Evolutionary conservation across 208 protist genomes (phyloP), one percentile per base, ranked within the genome.

Genomic region (Angomonas ambiguus): DNA sequence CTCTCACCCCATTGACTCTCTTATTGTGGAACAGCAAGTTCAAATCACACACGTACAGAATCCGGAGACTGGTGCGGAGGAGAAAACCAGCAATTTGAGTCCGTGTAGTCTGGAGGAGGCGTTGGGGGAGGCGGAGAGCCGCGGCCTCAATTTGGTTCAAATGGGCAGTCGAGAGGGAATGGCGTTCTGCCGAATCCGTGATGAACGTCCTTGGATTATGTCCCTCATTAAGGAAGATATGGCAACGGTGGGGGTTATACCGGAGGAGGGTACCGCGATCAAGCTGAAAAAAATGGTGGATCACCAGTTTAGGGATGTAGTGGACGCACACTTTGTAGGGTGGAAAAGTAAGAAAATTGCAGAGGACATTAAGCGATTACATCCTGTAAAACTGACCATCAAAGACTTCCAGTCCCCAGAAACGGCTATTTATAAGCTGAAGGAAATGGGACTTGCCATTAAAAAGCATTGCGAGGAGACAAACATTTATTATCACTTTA

Each of bases 281-380:
- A 80, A 75, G 51, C 68, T 62, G 25, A 80, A 82, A 57, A 48
- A 76, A 32, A 71, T 87, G 2, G 73, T 92, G 6, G 87, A 93
- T 38, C 82, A 93, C 53, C 45, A 49, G n/a, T 96, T 96, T 58
- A 85, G 91, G 35, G 91, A 96, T 45, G 86, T 84, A 0, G 88
- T 89, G 13, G 91, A 96, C 57, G 74, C 91, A 2, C 91, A 96
- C 65, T 93, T 94, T 76, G 69, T 96, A 18, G 83, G 86, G 33
- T 96, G 91, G 91, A 80, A 82, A 56, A 91, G 85, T 77, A 92
- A 93, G 61, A 94, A 94, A 69, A 88, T 94, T 20, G 76, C 78
- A 27, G 77, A 91, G 56, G 88, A 93, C 53, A 71, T 96, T 22
- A 72, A 74, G 64, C 87, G 82, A 56, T 66, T 77, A 0, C 87